phyloP scores from a whole-genome alignment of 1,139 yeast species.

The Meyerozyma elateridarum region DNA sequence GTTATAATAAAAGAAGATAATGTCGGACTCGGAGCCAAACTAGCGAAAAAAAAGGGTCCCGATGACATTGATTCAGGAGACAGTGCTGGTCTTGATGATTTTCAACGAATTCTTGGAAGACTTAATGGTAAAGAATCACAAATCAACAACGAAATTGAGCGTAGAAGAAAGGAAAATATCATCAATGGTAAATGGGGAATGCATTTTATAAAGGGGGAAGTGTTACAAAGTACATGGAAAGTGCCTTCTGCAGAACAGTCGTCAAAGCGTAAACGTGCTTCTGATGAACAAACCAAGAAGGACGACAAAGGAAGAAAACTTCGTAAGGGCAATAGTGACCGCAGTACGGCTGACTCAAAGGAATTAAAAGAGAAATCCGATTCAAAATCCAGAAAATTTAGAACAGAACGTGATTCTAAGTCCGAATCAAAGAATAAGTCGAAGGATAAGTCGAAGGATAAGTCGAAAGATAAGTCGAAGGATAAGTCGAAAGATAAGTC shows the following conservation, averaged over 20 bases:
- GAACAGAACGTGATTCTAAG: conserved; percentile 6
- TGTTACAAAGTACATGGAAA: conserved; percentile 81
- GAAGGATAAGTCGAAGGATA: conserved; percentile 10
- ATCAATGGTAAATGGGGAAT: conserved; percentile 83
- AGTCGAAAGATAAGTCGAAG: conserved; percentile 11
- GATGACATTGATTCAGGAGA: conserved; percentile 70
- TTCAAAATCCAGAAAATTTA: conserved; percentile 12
- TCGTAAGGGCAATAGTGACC: no score
- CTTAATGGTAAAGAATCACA: conserved; percentile 71
- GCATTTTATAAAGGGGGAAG: conserved; percentile 80
- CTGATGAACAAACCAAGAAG: no score
- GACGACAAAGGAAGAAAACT: no score
- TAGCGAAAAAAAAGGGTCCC: conserved; percentile 48
- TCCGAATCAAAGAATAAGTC: conserved; percentile 9
- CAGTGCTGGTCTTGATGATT: conserved; percentile 87
- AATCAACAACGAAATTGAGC: conserved; percentile 55
- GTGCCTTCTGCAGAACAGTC: no score
- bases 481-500: conserved; percentile 15
- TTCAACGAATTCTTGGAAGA: conserved; percentile 84
- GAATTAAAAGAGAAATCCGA: conserved; percentile 19
- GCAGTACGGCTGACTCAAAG: conserved; percentile 51
- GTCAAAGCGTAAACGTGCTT: no score
- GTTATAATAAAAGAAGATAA: conserved; percentile 78
- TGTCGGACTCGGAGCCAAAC: conserved; percentile 80
- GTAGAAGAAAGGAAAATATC: conserved; percentile 61